Percentiles rank a stretch among this genome's conserved stretches.
These are phyloP conservation scores for Neonectria punicea DNA, from an alignment of 2,329 filamentous ascomycete genomes.

Conservation along the genomic window DNA sequence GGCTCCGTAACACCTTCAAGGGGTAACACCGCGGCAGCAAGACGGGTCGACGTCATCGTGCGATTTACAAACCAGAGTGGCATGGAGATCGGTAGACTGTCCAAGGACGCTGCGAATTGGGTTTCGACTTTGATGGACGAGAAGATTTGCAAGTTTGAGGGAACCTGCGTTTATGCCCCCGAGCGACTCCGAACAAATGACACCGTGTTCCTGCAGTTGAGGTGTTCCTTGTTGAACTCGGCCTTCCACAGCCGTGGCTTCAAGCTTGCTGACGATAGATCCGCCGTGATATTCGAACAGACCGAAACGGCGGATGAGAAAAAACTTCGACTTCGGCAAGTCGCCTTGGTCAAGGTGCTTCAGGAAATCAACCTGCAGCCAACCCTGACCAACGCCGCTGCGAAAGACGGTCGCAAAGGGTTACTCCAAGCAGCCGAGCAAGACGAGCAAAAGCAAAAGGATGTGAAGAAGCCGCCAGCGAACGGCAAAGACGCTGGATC, in stretches of 20 bases:
- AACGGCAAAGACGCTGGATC: conserved; percentile 54
- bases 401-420: conserved; percentile 83
- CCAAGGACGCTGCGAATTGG: conserved; percentile 90
- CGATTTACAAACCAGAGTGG: conserved; percentile 85
- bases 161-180: conserved; percentile 87
- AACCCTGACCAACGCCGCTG: conserved; percentile 77
- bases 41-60: conserved; percentile 86
- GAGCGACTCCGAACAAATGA: conserved; percentile 89
- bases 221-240: conserved; percentile 77
- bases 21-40: conserved; percentile 63
- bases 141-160: conserved; percentile 87
- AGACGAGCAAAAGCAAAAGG: conserved; percentile 79
- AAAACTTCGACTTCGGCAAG: conserved; percentile 82
- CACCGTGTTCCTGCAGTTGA: conserved; percentile 90
- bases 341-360: conserved; percentile 88
- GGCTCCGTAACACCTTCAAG: conserved; percentile 47
- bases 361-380: conserved; percentile 88
- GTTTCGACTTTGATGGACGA: conserved; percentile 93
- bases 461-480: conserved; percentile 51
- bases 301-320: conserved; percentile 89
- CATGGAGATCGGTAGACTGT: conserved; percentile 85
- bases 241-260: conserved; percentile 76
- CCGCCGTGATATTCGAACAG: conserved; percentile 81
- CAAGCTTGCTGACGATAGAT: conserved; percentile 74
- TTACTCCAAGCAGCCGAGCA: conserved; percentile 88